Evolutionary conservation across 495 filamentous ascomycete species (phyloP), one percentile per base, ranked within the genome.

Genomic region (Neohortaea acidophila): DNA sequence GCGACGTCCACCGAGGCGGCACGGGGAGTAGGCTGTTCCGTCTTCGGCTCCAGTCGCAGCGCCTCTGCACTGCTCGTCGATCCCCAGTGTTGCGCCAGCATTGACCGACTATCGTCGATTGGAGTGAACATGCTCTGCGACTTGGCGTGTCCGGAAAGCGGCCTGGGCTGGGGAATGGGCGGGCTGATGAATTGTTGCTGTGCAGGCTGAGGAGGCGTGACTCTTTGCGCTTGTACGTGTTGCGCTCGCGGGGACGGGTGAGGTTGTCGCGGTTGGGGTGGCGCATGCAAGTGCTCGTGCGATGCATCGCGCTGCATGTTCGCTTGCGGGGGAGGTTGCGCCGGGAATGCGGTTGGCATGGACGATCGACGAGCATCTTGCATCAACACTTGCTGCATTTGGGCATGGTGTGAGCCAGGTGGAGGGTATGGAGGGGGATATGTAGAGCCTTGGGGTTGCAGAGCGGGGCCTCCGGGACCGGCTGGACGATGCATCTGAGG

Each of bases 101-200:
- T 75, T 4, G 89, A 94, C 31, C 81, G 72, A 41, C 77, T 82
- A 53, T 93, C 87, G 48, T 94, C 89, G 40, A 96, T 92, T 1
- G 89, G 89, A 1, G 89, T 97, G 51, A 94, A 96, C 37, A 96
- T 96, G 57, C 85, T 94, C 40, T 84, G 77, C 6, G 79, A 80
- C 57, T 87, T 86, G 14, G 75, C 73, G 14, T 52, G 39, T 11
- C 49, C 41, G 11, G 77, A 71, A n/a, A 81, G 59, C 18, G 81
- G 78, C 53, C 83, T 86, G 0, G 64, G 63, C 36, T 76, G 70
- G 4, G 59, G 59, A 45, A 65, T 43, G 41, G 55, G 57, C 15
- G 65, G 66, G 43, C 58, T 62, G 21, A 54, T 65, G 31, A 62
- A 67, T 42, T 71, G 68, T 28, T 63, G 52, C 15, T 56, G 54